These are phyloP conservation scores for Epichloe festucae DNA, from an alignment of 2,329 filamentous ascomycete genomes.

Conservation along the genomic window DNA sequence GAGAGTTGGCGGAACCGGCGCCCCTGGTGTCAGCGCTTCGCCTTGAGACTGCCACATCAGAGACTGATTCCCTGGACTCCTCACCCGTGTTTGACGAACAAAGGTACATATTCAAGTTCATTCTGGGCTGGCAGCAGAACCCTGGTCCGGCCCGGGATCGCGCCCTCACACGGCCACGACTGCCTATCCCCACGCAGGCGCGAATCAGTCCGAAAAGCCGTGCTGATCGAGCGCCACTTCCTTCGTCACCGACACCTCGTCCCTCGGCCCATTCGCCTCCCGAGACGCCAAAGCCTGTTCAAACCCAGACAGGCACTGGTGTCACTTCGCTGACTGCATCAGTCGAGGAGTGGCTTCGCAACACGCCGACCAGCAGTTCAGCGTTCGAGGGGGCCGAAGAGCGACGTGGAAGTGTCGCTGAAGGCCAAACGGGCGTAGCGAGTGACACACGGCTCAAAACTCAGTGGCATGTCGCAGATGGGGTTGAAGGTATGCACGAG, in stretches of 20 bases:
- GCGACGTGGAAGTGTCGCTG: background rate
- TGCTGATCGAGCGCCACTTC: constrained; percentile 14
- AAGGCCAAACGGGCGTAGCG: constrained; percentile 1
- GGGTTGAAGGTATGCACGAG: constrained; percentile 12
- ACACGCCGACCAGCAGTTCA: constrained; percentile 5
- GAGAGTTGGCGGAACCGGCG: background rate
- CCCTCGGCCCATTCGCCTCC: background rate
- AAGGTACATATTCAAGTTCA: constrained; percentile 61
- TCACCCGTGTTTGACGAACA: constrained; percentile 41
- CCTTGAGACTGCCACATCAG: constrained; percentile 26
- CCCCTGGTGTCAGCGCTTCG: constrained; percentile 4
- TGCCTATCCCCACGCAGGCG: constrained; percentile 58
- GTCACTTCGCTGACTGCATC: constrained; percentile 17
- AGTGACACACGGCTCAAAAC: background rate
- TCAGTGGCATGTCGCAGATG: background rate
- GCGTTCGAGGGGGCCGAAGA: background rate
- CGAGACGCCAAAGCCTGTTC: background rate
- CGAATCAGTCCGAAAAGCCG: constrained; percentile 33
- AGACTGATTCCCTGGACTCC: constrained; percentile 41
- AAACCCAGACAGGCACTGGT: background rate
- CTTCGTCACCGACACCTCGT: constrained; percentile 12
- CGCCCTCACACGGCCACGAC: constrained; percentile 52
- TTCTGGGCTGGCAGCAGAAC: constrained; percentile 51
- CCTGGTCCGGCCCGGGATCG: constrained; percentile 43
- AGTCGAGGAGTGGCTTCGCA: constrained; percentile 15